Conservation (phyloP, 768 basidiomycete genomes). For the Amanita thiersii region DNA sequence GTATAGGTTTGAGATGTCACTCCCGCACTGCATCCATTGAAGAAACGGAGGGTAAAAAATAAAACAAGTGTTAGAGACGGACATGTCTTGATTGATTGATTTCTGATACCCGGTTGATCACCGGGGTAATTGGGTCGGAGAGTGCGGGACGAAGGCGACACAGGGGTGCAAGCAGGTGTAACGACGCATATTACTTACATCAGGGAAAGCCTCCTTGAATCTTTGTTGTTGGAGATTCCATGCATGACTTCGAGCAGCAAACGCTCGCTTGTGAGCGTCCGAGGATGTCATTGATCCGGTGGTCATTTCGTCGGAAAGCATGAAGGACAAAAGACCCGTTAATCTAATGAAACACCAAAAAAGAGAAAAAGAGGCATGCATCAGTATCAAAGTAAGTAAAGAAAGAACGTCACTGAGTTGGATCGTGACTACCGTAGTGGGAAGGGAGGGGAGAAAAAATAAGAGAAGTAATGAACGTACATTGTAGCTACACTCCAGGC, state of each 20-base stretch:
- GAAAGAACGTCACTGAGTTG: slow-evolving; percentile 6
- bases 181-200: slow-evolving; percentile 43
- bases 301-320: slow-evolving; percentile 95
- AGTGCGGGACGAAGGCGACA: slow-evolving; percentile 8
- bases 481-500: slow-evolving; percentile 95
- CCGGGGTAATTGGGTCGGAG: slow-evolving; percentile 5
- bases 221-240: slow-evolving; percentile 79
- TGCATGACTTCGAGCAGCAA: slow-evolving; percentile 73
- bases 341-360: slow-evolving; percentile 41
- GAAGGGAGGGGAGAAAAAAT: slow-evolving; percentile 4
- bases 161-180: slow-evolving; percentile 9
- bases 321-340: slow-evolving; percentile 90
- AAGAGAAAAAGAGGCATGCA: slow-evolving; percentile 8
- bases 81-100: slow-evolving; percentile 1
- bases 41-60: not conserved
- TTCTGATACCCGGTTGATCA: slow-evolving; percentile 1
- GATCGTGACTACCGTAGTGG: slow-evolving; percentile 8
- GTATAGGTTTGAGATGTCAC: slow-evolving; percentile 1
- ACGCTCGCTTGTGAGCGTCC: slow-evolving; percentile 67
- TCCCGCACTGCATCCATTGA: not conserved
- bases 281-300: slow-evolving; percentile 84
- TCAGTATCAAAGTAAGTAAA: slow-evolving; percentile 2
- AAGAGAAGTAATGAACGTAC: slow-evolving; percentile 35
- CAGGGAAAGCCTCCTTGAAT: slow-evolving; percentile 85
- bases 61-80: slow-evolving; percentile 6